A percentile compares a stretch with the other conserved stretches of the same genome.
phyloP scores from a whole-genome alignment of 164 flowering plant species.

The Warburgia ugandensis region DNA sequence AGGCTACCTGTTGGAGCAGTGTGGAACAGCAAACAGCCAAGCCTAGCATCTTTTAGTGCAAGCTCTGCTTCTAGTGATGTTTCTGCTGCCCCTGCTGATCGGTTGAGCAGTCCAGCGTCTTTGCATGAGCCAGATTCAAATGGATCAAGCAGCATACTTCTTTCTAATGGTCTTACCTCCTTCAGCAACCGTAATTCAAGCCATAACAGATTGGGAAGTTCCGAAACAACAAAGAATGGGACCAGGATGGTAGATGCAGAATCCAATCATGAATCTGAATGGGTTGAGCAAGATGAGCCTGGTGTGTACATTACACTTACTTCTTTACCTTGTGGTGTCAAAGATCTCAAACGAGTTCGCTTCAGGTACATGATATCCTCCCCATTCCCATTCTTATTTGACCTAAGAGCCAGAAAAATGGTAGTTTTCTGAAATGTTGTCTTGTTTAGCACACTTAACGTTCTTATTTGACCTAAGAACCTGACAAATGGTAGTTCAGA shows the following conservation, averaged over 20 bases:
- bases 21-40: slow-evolving; percentile 46
- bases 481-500: too few relatives aligned
- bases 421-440: too few relatives aligned
- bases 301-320: slow-evolving; percentile 93
- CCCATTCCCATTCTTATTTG: too few relatives aligned
- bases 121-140: slow-evolving; percentile 42
- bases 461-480: too few relatives aligned
- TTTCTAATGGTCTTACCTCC: slow-evolving; percentile 51
- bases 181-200: slow-evolving; percentile 35
- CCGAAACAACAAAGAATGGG: slow-evolving; percentile 52
- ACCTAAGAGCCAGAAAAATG: too few relatives aligned
- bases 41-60: slow-evolving; percentile 40
- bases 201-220: slow-evolving; percentile 32
- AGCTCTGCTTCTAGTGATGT: slow-evolving; percentile 40
- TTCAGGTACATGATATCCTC: slow-evolving; percentile 58
- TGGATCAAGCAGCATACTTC: slow-evolving; percentile 33
- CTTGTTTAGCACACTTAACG: too few relatives aligned
- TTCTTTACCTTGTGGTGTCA: slow-evolving; percentile 70
- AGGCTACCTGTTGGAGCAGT: slow-evolving; percentile 81
- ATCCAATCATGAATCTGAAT: slow-evolving; percentile 53
- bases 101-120: slow-evolving; percentile 34
- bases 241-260: slow-evolving; percentile 56
- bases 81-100: slow-evolving; percentile 35
- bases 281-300: slow-evolving; percentile 98
- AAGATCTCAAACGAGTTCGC: slow-evolving; percentile 91